These are phyloP conservation scores for Fusarium agapanthi DNA, from an alignment of 2,329 filamentous ascomycete genomes.

Conservation along the genomic window DNA sequence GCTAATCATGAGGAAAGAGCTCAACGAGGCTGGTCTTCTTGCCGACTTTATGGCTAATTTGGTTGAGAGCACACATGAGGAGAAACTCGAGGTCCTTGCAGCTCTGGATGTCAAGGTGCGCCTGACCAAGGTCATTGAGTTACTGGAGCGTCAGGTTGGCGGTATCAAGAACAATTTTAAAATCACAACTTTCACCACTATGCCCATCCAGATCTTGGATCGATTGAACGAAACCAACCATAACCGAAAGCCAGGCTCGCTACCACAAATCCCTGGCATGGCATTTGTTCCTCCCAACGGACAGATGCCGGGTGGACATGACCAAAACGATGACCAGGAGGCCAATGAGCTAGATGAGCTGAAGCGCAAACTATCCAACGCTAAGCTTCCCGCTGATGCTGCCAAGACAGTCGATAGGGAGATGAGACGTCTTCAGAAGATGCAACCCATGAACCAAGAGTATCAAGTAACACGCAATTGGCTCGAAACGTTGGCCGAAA, in stretches of 20 bases:
- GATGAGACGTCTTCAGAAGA: slow-evolving; percentile 87
- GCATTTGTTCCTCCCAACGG: slow-evolving; percentile 47
- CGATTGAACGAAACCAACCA: slow-evolving; percentile 55
- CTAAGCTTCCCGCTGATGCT: slow-evolving; percentile 83
- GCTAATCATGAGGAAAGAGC: slow-evolving; percentile 83
- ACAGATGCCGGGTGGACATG: slow-evolving; percentile 55
- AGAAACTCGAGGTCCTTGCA: slow-evolving; percentile 88
- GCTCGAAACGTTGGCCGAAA: slow-evolving; percentile 90
- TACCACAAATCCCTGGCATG: slow-evolving; percentile 53
- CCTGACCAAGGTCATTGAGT: slow-evolving; percentile 81
- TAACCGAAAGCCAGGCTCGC: slow-evolving; percentile 43
- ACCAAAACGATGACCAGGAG: slow-evolving; percentile 77
- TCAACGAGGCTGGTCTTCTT: slow-evolving; percentile 82
- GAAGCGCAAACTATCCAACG: slow-evolving; percentile 84
- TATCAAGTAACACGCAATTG: slow-evolving; percentile 95
- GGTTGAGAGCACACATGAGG: slow-evolving; percentile 85
- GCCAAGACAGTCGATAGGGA: slow-evolving; percentile 92
- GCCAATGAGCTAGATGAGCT: slow-evolving; percentile 90
- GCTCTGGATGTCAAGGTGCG: slow-evolving; percentile 81
- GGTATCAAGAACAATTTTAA: slow-evolving; percentile 88
- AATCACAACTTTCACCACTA: slow-evolving; percentile 79
- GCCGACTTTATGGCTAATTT: slow-evolving; percentile 98
- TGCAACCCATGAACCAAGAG: slow-evolving; percentile 95
- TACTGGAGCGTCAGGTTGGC: slow-evolving; percentile 83
- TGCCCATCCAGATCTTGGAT: slow-evolving; percentile 68